Evolutionary conservation across 139 green algal species (phyloP).

Genomic region (Picochlorum sp.): DNA sequence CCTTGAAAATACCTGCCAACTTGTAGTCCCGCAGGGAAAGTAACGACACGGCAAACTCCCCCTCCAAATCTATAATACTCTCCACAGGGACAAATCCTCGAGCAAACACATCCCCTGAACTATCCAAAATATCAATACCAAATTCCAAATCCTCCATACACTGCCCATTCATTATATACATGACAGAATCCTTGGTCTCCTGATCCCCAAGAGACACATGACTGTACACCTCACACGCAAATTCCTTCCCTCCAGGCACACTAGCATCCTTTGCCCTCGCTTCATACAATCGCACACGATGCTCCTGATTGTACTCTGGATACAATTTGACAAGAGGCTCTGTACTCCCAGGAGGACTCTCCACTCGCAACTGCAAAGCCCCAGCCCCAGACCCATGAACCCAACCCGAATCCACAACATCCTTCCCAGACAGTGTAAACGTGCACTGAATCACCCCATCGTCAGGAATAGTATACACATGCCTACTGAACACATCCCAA

Average conservation of each 20-base stretch:
- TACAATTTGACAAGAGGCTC: slow-evolving; percentile 31
- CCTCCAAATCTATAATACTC: slow-evolving; percentile 18
- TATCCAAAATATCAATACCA: slow-evolving; percentile 3
- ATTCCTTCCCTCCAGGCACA: slow-evolving; percentile 35
- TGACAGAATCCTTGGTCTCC: slow-evolving; percentile 1
- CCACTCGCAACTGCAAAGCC: slow-evolving; percentile 38
- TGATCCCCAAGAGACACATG: not conserved
- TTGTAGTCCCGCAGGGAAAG: slow-evolving; percentile 14
- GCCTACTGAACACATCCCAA: slow-evolving; percentile 20
- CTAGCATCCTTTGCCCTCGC: slow-evolving; percentile 23
- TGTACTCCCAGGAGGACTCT: slow-evolving; percentile 25
- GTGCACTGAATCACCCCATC: slow-evolving; percentile 10
- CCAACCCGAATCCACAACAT: slow-evolving; percentile 25
- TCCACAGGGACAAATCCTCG: slow-evolving; percentile 22
- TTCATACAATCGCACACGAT: slow-evolving; percentile 33
- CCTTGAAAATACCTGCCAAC: slow-evolving; percentile 27
- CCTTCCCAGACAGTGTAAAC: not conserved
- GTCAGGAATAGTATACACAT: not conserved
- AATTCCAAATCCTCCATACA: slow-evolving; percentile 21
- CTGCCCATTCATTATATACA: slow-evolving; percentile 40
- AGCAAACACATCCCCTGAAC: slow-evolving; percentile 25
- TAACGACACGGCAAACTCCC: slow-evolving; percentile 17
- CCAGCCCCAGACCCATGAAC: slow-evolving; percentile 28
- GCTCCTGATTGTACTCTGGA: slow-evolving; percentile 6
- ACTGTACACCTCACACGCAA: slow-evolving; percentile 5